Base-by-base conservation (phyloP, 2,329 filamentous ascomycete genomes). In the Colletotrichum gigasporum region DNA sequence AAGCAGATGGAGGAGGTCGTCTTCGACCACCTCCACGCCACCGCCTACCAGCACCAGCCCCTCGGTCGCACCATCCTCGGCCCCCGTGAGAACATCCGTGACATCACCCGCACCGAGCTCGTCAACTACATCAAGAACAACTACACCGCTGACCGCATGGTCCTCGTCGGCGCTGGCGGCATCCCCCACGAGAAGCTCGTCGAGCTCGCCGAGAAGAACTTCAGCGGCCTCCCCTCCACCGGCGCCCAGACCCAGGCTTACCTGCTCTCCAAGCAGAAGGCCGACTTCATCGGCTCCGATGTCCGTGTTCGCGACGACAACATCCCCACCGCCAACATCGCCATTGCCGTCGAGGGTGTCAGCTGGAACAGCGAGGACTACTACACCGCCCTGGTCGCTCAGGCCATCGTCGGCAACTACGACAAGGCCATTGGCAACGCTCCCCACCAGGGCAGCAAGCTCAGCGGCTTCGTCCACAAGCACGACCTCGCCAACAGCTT, bases 1-100 rank as follows among this genome's bases (percentile, higher is more conserved):
- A 99, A 99, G 89, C 95, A 98, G 85, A 86, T 98, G 64, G 96
- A 99, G 85, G 96, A 99, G 84, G 96, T 99, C 71, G 96, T 99
- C 66, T 99, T 99, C 76, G 96, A 99, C 84, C 96, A 99, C 83
- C 87, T 99, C 65, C 96, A 99, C 83, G 95, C 96, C 75, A 99
- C 96, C 72, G 96, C 96, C 74, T 99, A 93, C 90, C 94, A 97
- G 85, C 87, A 90, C 78, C 96, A 99, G 85, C 91, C 96, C 68
- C 90, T 99, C 65, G 96, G 96, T 80, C 94, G 96, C 79, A 99
- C 96, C 73, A 99, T 99, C 79, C 89, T 99, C 69, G 96, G 96
- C 71, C 96, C 96, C 72, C 94, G 94, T 83, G 90, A 99, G 87
- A 99, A 99, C 88, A 99, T 99, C 80, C 89, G 94, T 80, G 94